A percentile compares a stretch with the other conserved stretches of the same genome.
Evolutionary conservation across 176 grass and related monocot genomes (phyloP).

Genomic region (Raddia distichophylla): DNA sequence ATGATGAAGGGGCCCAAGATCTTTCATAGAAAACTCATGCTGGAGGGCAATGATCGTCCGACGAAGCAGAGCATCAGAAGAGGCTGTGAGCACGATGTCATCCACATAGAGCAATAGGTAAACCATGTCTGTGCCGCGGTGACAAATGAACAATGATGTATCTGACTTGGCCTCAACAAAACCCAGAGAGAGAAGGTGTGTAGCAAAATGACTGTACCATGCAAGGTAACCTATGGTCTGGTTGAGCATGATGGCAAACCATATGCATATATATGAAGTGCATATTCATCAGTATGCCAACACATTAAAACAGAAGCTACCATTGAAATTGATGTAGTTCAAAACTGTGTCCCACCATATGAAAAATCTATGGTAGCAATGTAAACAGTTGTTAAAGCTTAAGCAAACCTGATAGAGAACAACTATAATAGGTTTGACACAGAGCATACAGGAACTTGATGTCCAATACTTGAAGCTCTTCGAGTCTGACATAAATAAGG

Average conservation of each 20-base stretch:
- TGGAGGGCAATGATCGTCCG: too few relatives aligned
- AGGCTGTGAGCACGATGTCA: too few relatives aligned
- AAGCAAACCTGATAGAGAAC: constrained; percentile 86
- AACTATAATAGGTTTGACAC: constrained; percentile 81
- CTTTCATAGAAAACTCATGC: too few relatives aligned
- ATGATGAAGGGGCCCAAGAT: too few relatives aligned
- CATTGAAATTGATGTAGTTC: constrained; percentile 14
- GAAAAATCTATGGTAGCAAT: neutral
- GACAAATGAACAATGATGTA: too few relatives aligned
- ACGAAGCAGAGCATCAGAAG: too few relatives aligned
- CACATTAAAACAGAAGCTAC: constrained; percentile 10
- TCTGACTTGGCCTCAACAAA: too few relatives aligned
- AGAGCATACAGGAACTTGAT: constrained; percentile 95
- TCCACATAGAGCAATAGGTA: too few relatives aligned
- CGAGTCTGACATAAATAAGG: constrained; percentile 68
- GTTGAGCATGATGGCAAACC: constrained; percentile 9
- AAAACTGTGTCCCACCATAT: neutral
- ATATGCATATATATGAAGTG: neutral
- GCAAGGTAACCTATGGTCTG: constrained; percentile 6
- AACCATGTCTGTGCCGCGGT: too few relatives aligned
- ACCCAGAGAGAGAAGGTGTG: too few relatives aligned
- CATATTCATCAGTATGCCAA: neutral
- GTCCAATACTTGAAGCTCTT: constrained; percentile 98
- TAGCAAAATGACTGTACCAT: too few relatives aligned
- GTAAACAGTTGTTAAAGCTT: neutral